Percentiles rank a stretch among this genome's conserved stretches.
These are phyloP conservation scores for Kodamaea sp. DNA, from an alignment of 1,139 yeast genomes.

Conservation along the genomic window DNA sequence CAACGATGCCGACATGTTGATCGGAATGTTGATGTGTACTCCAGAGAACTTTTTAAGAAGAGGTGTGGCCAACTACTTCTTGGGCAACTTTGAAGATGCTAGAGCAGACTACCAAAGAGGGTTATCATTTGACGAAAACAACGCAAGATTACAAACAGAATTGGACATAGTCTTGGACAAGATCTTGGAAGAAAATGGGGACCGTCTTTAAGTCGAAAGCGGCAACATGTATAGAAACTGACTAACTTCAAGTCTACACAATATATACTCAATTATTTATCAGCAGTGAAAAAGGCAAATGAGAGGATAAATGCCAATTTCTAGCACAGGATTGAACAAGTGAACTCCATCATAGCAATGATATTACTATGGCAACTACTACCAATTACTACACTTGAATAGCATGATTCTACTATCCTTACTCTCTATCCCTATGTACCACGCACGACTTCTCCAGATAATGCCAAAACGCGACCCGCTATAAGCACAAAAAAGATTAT, in stretches of 20 bases:
- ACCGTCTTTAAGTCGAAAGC: constrained; percentile 21
- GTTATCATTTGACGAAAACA: constrained; percentile 59
- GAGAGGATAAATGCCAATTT: too few species aligned
- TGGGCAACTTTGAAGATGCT: constrained; percentile 74
- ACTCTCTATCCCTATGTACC: neutral
- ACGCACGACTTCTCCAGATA: neutral
- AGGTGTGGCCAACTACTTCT: constrained; percentile 69
- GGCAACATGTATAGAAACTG: too few species aligned
- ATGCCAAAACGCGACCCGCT: neutral
- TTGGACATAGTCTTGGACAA: constrained; percentile 47
- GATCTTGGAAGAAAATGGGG: constrained; percentile 56
- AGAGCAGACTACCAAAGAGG: constrained; percentile 80
- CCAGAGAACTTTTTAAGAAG: constrained; percentile 83
- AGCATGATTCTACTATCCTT: too few species aligned
- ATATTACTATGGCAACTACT: too few species aligned
- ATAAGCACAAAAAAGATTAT: neutral
- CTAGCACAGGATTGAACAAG: too few species aligned
- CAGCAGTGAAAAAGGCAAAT: too few species aligned
- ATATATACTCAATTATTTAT: too few species aligned
- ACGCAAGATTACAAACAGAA: constrained; percentile 42
- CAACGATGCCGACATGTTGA: constrained; percentile 77
- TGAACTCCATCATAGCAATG: too few species aligned
- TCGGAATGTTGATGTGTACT: constrained; percentile 60
- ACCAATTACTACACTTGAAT: too few species aligned
- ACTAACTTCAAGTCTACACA: too few species aligned